Base-by-base conservation (phyloP, 164 flowering plant species). In the Echeveria elegans region DNA sequence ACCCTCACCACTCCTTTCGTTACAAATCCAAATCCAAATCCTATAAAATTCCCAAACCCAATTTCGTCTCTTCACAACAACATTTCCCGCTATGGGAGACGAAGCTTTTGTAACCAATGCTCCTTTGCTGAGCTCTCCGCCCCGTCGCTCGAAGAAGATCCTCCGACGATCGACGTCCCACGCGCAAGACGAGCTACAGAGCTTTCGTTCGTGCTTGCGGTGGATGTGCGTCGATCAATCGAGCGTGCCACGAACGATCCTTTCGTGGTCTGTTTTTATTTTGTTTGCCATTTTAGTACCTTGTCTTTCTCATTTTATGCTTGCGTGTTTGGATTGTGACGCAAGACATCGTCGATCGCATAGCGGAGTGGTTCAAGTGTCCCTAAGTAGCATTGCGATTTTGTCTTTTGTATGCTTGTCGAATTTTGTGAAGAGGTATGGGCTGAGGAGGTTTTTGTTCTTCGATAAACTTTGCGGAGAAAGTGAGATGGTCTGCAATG, bases 141-240 rank as follows among this genome's bases (percentile, higher is more conserved):
- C 30, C 0, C 15, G 29, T 14, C 28, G 65, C 18, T 30, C 6
- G 56, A 80, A 70, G 41, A 29, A 41, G 41, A 63, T 23, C 2
- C 80, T 78, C 64, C 23, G 32, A 5, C 75, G 95, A 0, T 62
- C 74, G 71, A 23, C 66, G 0, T 90, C 96, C 0, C 78, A 84
- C 69, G 76, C 84, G 30, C 75, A 72, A 30, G 98, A 94, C 66
- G 98, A 90, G 72, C 72, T 90, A 0, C 74, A 69, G 24, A 76
- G 83, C 75, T 93, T 90, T 77, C 66, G 97, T 29, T 74, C 87
- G 1, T 90, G 84, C 67, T 83, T 93, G 2, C 65, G 77, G 63
- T 93, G 90, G 87, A 81, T 93, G 86, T 90, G 96, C 76, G 91
- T 93, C 5, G 98, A 93, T 64, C 98, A 93, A 66, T 85, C 94